Evolutionary conservation across 1,139 yeast species (phyloP).

Genomic region (Kurtzmaniella quercitrusa): DNA sequence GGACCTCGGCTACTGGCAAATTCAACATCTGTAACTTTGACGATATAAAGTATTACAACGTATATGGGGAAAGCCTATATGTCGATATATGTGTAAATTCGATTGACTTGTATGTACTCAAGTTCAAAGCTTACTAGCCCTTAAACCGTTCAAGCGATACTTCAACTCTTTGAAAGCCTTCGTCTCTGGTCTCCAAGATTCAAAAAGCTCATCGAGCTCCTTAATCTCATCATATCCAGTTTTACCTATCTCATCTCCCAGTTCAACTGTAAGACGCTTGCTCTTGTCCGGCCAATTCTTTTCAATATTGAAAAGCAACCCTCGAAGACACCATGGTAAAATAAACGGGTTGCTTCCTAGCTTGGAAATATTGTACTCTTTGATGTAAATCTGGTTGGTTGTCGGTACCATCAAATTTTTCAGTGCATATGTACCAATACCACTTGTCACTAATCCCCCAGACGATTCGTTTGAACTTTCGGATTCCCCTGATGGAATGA

Average conservation of each 20-base stretch:
- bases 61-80: too few relatives aligned
- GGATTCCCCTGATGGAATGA: conserved; percentile 25
- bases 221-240: conserved; percentile 52
- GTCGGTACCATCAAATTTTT: conserved; percentile 23
- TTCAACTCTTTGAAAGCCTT: conserved; percentile 79
- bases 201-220: conserved; percentile 65
- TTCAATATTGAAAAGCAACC: conserved; percentile 64
- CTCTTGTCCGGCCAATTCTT: conserved; percentile 46
- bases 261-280: conserved; percentile 23
- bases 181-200: conserved; percentile 80
- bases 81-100: too few relatives aligned
- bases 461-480: not conserved
- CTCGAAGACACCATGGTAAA: conserved; percentile 90
- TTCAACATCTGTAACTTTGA: too few relatives aligned
- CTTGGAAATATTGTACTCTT: conserved; percentile 57
- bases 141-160: conserved; percentile 74
- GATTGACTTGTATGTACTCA: too few relatives aligned
- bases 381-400: conserved; percentile 50
- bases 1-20: too few relatives aligned
- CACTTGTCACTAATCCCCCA: conserved; percentile 17
- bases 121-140: conserved; percentile 47
- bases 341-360: conserved; percentile 77
- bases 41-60: too few relatives aligned
- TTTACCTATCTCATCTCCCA: conserved; percentile 24
- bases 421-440: conserved; percentile 18